Base-by-base conservation (phyloP, 192 early-diverging fungal genomes). In the Gryganskiella cystojenkinii region DNA sequence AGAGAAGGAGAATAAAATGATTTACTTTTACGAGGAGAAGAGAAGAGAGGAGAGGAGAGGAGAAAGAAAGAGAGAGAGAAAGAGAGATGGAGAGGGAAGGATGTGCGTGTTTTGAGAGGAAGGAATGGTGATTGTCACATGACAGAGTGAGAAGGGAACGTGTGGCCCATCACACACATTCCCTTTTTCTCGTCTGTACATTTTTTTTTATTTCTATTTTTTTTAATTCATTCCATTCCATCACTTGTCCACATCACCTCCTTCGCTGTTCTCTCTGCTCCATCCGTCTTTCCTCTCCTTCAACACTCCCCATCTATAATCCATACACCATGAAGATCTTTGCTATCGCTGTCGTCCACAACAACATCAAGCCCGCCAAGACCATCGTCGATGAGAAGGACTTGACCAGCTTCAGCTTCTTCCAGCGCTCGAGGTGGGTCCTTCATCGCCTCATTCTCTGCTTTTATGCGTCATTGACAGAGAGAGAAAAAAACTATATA, bases 371-470 rank as follows among this genome's bases (percentile, higher is more conserved):
- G 54, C 81, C 82, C 33, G 83, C 83, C 42, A 71, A 82, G 50
- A 71, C 90, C 30, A 74, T 95, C 57, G 83, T 88, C 15, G 75
- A 86, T 13, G 90, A 89, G 61, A 89, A 83, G 46, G 92, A 98
- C 65, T 76, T 98, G 25, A 76, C 89, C 45, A 86, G 88, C 53
- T 97, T 95, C 76, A 89, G 92, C 46, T 95, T 90, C 83, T 97
- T 98, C 70, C 90, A 95, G 80, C 89, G 94, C 27, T 86, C 91
- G 42, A 92, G 90, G 93, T 91, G 83, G 54, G 70, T 47, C 40
- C 13, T 11, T 17, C 6, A 47, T n/a, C 46, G 19, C 27, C 28
- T 28, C 22, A 14, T 11, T 22, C 51, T 43, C 10, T 30, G n/a
- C n/a, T n/a, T n/a, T n/a, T n/a, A n/a, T n/a, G n/a, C n/a, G n/a